phyloP scores from a whole-genome alignment of 805 yeast genomes.

The Hemisphaericaspora nanyangensis region DNA sequence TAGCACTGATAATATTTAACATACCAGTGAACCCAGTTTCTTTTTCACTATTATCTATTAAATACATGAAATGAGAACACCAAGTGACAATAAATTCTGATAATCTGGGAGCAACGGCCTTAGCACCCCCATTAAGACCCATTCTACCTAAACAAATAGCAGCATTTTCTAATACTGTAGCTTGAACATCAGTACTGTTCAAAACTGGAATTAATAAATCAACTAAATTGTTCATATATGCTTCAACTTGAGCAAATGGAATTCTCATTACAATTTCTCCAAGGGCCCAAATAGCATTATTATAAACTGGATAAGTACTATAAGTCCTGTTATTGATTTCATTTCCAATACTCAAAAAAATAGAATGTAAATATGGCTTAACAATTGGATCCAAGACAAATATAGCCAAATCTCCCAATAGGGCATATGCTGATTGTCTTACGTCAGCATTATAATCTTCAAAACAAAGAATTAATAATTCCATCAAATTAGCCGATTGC shows the following conservation, averaged over 20 bases:
- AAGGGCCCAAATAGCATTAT: slow-evolving; percentile 90
- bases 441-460: slow-evolving; percentile 80
- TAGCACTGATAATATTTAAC: slow-evolving; percentile 59
- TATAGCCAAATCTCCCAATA: slow-evolving; percentile 85
- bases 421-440: slow-evolving; percentile 88
- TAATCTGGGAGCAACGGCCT: slow-evolving; percentile 52
- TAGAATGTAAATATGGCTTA: slow-evolving; percentile 44
- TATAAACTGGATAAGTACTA: slow-evolving; percentile 60
- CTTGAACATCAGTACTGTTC: slow-evolving; percentile 49
- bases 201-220: slow-evolving; percentile 58
- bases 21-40: slow-evolving; percentile 85
- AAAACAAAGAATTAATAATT: slow-evolving; percentile 62
- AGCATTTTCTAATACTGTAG: slow-evolving; percentile 76
- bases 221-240: slow-evolving; percentile 52
- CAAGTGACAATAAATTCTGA: slow-evolving; percentile 59
- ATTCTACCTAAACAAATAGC: slow-evolving; percentile 88
- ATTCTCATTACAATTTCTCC: slow-evolving; percentile 79
- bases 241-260: slow-evolving; percentile 41
- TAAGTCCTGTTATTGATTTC: slow-evolving; percentile 56
- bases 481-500: slow-evolving; percentile 44
- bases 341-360: slow-evolving; percentile 63
- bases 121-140: slow-evolving; percentile 59
- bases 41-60: slow-evolving; percentile 83
- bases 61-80: slow-evolving; percentile 63
- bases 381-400: slow-evolving; percentile 43